phyloP scores from a whole-genome alignment of 805 yeast species.

The Candida alai region DNA sequence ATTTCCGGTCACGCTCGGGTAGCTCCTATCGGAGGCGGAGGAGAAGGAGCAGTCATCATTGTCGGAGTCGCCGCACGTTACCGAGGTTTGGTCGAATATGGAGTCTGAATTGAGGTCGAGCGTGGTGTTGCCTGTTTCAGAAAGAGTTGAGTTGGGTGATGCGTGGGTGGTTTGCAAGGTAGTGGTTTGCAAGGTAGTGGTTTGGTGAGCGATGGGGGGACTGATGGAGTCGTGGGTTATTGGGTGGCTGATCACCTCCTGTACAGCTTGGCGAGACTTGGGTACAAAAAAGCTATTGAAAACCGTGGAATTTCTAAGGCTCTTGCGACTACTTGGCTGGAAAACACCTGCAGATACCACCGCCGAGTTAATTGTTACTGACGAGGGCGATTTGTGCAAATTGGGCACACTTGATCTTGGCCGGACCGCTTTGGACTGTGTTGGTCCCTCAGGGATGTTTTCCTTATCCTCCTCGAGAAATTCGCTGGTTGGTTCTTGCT shows the following conservation, averaged over 20 bases:
- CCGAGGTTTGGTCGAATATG: slow-evolving; percentile 13
- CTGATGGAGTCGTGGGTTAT: not conserved
- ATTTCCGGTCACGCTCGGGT: slow-evolving; percentile 1
- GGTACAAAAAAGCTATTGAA: slow-evolving; percentile 3
- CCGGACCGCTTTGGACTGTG: slow-evolving; percentile 9
- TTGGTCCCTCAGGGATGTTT: not conserved
- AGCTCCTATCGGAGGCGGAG: slow-evolving; percentile 1
- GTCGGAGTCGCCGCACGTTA: slow-evolving; percentile 16
- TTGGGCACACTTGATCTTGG: slow-evolving; percentile 22
- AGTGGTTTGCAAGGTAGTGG: no score
- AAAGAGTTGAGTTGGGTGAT: not conserved
- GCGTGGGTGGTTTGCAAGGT: not conserved
- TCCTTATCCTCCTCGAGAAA: slow-evolving; percentile 7
- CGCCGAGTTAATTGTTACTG: slow-evolving; percentile 1
- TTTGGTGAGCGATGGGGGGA: not conserved
- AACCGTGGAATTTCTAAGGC: slow-evolving; percentile 2
- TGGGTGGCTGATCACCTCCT: not conserved
- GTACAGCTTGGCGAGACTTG: not conserved
- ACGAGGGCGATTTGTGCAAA: slow-evolving; percentile 10
- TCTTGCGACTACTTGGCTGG: not conserved
- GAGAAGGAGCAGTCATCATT: slow-evolving; percentile 7
- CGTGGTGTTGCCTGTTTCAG: not conserved
- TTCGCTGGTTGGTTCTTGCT: not conserved
- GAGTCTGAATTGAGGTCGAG: slow-evolving; percentile 5
- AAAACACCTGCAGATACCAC: not conserved